Conservation (phyloP, 768 basidiomycete species). For the Clavaria fumosa region DNA sequence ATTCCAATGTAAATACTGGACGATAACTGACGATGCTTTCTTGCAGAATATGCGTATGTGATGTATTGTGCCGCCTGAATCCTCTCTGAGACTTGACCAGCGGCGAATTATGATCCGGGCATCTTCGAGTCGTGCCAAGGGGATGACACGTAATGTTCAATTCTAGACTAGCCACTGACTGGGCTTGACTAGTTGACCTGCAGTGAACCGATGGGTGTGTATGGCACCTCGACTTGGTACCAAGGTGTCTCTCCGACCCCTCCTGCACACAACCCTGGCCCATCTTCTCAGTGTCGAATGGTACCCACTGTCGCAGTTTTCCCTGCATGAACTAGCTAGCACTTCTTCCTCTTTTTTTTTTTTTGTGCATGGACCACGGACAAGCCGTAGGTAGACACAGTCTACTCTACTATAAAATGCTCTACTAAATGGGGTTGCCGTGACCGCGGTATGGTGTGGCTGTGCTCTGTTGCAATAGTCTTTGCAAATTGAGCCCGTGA, state of each 20-base stretch:
- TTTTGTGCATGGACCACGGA: no score
- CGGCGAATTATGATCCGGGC: conserved; percentile 45
- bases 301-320: background rate
- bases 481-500: no score
- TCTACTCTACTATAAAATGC: no score
- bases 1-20: conserved; percentile 7
- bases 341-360: no score
- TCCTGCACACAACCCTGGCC: background rate
- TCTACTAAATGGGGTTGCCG: no score
- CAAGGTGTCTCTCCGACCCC: conserved; percentile 42
- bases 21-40: conserved; percentile 35
- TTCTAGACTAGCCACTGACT: conserved; percentile 20
- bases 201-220: conserved; percentile 67
- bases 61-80: background rate
- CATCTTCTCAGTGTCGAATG: background rate
- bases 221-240: conserved; percentile 53
- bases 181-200: no score
- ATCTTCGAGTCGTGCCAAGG: conserved; percentile 53
- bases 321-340: no score
- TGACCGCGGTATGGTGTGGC: no score
- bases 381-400: no score
- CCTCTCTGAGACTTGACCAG: background rate
- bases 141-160: conserved; percentile 28
- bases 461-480: no score
- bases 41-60: no score